Evolutionary conservation across 2,329 filamentous ascomycete species (phyloP).

Genomic region (Dactylellina haptotyla): DNA sequence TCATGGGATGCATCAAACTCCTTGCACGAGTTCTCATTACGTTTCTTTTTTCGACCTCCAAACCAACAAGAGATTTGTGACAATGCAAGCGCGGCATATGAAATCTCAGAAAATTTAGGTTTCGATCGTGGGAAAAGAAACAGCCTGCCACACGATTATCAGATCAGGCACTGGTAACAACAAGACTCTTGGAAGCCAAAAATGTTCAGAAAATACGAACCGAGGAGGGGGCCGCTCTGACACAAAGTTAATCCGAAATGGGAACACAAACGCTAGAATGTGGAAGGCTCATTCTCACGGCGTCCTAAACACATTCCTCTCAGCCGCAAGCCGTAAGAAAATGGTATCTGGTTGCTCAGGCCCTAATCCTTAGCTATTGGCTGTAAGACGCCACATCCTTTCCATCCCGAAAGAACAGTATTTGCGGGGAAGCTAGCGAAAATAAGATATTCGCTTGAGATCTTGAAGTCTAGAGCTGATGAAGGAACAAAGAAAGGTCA

Average conservation of each 20-base stretch:
- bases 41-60: background rate
- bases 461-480: background rate
- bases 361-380: background rate
- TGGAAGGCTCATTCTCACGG: too few relatives aligned
- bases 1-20: slow-evolving; percentile 7
- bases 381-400: background rate
- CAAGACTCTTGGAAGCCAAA: background rate
- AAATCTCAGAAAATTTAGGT: too few relatives aligned
- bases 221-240: too few relatives aligned
- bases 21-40: slow-evolving; percentile 7
- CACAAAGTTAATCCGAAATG: too few relatives aligned
- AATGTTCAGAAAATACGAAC: slow-evolving; percentile 17
- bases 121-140: too few relatives aligned
- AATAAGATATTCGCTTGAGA: too few relatives aligned
- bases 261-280: too few relatives aligned
- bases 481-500: too few relatives aligned
- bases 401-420: background rate
- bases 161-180: background rate
- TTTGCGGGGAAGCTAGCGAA: slow-evolving; percentile 1
- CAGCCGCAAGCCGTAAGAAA: background rate
- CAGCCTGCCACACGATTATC: background rate
- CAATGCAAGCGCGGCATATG: slow-evolving; percentile 45
- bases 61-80: too few relatives aligned
- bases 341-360: background rate
- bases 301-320: background rate